These are phyloP conservation scores for Umbilicus rupestris DNA, from an alignment of 164 flowering plant species.

Conservation along the genomic window DNA sequence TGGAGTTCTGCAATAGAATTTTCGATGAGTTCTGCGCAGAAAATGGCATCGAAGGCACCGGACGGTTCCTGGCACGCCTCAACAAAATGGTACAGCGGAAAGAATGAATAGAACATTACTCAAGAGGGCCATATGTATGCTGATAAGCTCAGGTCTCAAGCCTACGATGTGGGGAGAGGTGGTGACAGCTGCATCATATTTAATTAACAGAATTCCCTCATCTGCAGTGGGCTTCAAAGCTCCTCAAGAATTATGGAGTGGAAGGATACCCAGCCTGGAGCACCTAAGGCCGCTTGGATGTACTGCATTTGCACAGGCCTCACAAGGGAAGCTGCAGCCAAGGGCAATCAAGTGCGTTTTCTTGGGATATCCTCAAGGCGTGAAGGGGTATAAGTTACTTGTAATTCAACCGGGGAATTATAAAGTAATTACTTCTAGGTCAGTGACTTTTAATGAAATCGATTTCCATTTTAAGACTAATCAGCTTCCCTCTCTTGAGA, in stretches of 20 bases:
- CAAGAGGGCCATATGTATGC: neutral
- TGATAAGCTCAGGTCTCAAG: neutral
- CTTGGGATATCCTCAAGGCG: neutral
- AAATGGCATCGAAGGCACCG: neutral
- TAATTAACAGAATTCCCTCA: neutral
- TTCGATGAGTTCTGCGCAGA: neutral
- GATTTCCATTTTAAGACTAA: too few relatives aligned
- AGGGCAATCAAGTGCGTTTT: neutral
- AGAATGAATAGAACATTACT: neutral
- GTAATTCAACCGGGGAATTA: neutral
- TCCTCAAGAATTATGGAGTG: neutral
- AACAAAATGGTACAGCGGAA: neutral
- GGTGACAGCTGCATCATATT: neutral
- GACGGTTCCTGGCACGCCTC: neutral
- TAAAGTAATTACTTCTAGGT: too few relatives aligned
- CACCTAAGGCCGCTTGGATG: neutral
- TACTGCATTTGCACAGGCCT: neutral
- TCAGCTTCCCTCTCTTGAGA: too few relatives aligned
- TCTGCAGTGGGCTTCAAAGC: neutral
- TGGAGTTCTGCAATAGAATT: neutral
- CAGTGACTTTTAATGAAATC: too few relatives aligned
- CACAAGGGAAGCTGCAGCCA: neutral
- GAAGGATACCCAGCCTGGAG: neutral
- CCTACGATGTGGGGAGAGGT: slow-evolving; percentile 1
- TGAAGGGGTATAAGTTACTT: neutral